Conservation (phyloP, 2,329 filamentous ascomycete species). For the Ustilaginoidea virens region DNA sequence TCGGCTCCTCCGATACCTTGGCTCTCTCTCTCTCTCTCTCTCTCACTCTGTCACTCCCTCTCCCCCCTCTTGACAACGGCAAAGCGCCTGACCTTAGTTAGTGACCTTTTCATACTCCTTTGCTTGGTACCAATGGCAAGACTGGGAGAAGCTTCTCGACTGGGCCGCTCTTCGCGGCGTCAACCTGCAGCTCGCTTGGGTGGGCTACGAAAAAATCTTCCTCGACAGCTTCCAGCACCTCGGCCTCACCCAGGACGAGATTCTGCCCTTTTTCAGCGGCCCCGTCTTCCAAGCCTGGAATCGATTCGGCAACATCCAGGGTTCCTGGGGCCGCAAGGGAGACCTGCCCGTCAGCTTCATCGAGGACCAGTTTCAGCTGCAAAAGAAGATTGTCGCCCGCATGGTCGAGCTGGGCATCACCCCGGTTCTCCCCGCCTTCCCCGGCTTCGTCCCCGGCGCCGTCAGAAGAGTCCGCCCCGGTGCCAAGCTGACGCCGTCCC, state of each 20-base stretch:
- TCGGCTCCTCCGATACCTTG: no score
- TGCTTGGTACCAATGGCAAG: constrained; percentile 35
- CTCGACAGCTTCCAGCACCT: constrained; percentile 30
- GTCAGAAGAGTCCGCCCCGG: constrained; percentile 25
- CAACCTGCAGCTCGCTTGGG: constrained; percentile 35
- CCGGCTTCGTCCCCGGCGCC: constrained; percentile 30
- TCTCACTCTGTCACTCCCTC: neutral
- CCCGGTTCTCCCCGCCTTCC: constrained; percentile 33
- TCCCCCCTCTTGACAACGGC: neutral
- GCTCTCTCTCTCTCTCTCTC: neutral
- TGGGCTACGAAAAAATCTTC: constrained; percentile 33
- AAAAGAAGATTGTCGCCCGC: constrained; percentile 29
- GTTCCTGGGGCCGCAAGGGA: constrained; percentile 26
- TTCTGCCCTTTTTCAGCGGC: constrained; percentile 29
- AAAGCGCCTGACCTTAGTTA: constrained; percentile 4
- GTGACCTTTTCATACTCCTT: constrained; percentile 36
- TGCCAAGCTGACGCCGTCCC: constrained; percentile 26
- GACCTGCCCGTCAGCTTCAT: constrained; percentile 29
- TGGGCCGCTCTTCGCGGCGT: constrained; percentile 36
- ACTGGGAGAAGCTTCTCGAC: constrained; percentile 36
- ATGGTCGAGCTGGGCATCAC: constrained; percentile 39
- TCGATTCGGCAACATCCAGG: constrained; percentile 37
- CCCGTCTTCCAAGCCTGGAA: constrained; percentile 38
- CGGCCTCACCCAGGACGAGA: constrained; percentile 27
- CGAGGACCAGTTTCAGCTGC: constrained; percentile 28